Base-by-base conservation (phyloP, 495 filamentous ascomycete genomes). In the Evernia prunastri region DNA sequence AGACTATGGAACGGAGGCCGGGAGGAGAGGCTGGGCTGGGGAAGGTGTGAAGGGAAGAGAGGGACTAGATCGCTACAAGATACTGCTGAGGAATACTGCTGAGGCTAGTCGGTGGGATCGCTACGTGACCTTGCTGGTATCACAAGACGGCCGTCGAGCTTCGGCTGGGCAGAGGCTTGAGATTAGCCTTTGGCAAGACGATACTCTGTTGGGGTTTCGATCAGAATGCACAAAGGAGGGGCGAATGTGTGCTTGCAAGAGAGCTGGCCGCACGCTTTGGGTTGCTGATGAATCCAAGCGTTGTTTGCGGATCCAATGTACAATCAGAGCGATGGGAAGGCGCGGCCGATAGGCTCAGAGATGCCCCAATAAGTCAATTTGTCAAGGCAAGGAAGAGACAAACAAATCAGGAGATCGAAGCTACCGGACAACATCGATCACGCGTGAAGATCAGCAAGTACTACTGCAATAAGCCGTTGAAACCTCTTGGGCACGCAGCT, bases 1-100 rank as follows among this genome's bases (percentile, higher is more conserved):
- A 86, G 64, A 90, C 86, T 0, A 87, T 89, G 86, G 87, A 90
- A 69, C 84, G 17, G 49, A 54, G 54, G 33, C 45, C 1, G 27
- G 56, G n/a, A 17, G 65, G 36, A 13, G 18, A 47, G 27, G 59
- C 15, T 18, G 40, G 13, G 36, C 37, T 20, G 45, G 58, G 36
- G 23, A 29, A 61, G 31, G 36, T 33, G 27, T 59, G 57, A 59
- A n/a, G 17, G 42, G 59, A 23, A 13, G 15, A 43, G 25, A 20
- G 59, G 58, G 23, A 37, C 36, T 25, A 5, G 39, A 3, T 25
- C 35, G 43, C n/a, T n/a, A n/a, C n/a, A n/a, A n/a, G 17, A 39
- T 18, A 49, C 23, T 17, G 45, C 45, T 49, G 7, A 9, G 8
- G 5, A 35, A 37, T 43, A 10, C 43, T 60, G 42, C 42, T 20